Evolutionary conservation across 306 rosid species (phyloP).

Genomic region (Vachellia collinsii): DNA sequence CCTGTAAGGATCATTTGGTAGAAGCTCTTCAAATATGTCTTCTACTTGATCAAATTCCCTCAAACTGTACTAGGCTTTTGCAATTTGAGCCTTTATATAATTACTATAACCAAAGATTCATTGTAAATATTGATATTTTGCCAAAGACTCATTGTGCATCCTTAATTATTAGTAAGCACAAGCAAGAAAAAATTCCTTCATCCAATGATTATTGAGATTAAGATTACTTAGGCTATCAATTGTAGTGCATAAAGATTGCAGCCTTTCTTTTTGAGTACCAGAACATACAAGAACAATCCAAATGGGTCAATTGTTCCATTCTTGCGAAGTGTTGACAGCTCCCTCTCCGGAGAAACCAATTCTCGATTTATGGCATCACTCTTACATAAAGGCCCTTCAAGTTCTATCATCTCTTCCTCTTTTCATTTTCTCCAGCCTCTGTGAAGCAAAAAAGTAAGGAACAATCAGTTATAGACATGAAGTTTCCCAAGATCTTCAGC

Average conservation of each 20-base stretch:
- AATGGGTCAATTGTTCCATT: constrained; percentile 79
- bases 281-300: constrained; percentile 83
- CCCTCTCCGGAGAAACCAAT: constrained; percentile 81
- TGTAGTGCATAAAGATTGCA: constrained; percentile 78
- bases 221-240: constrained; percentile 75
- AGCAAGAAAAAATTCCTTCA: constrained; percentile 95
- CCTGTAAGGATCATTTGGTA: no score
- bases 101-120: no score
- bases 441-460: constrained; percentile 20
- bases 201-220: constrained; percentile 89
- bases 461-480: background rate
- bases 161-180: constrained; percentile 83
- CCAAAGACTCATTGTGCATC: constrained; percentile 80
- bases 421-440: constrained; percentile 95
- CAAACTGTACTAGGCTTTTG: no score
- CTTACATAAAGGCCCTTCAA: constrained; percentile 95
- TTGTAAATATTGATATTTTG: constrained; percentile 70
- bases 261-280: constrained; percentile 91
- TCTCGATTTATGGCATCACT: constrained; percentile 72
- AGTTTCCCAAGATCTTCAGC: no score
- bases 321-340: constrained; percentile 80
- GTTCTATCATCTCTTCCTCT: constrained; percentile 94
- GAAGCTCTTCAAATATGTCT: no score
- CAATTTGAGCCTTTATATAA: no score
- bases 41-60: no score